Base-by-base conservation (phyloP, 129 eudicot genomes). In the Tagetes erecta region DNA sequence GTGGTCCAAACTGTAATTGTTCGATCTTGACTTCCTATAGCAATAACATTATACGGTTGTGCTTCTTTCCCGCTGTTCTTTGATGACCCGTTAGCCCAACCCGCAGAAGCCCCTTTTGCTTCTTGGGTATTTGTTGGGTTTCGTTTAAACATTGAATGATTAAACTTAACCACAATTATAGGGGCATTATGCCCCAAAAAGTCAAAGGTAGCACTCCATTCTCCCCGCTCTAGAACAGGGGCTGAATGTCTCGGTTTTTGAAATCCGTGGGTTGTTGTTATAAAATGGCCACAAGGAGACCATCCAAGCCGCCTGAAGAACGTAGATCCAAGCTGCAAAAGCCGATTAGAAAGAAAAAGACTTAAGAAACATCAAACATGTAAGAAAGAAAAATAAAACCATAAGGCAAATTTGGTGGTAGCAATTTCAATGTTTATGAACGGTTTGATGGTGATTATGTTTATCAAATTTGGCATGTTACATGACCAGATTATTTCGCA, bases 231-330 rank as follows among this genome's bases (percentile, higher is more conserved):
- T 14, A 95, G 83, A 76, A 95, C 99, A 64, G 99, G 99, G 66
- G 99, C 99, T 55, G 99, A 88, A 80, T 95, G 99, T 77, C 99
- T 91, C 4, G 99, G 99, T 55, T 95, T 95, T 74, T 95, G 99
- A 68, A 88, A 95, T 44, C 99, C 99, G 62, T 95, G 97, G 42
- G 99, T 95, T 0, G 99, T 95, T 37, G 99, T 88, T 71, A 95
- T 85, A 73, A 91, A 95, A 84, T 95, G 97, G 46, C 99, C 99
- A 76, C 99, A 95, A 35, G 99, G 99, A 8, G 99, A 95, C 99
- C 99, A 95, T 53, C 97, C 99, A n/a, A 95, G 97, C 81, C 99
- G 88, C 81, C 99, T 88, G 78, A 95, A 95, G 83, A 95, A 95
- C 45, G 97, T 95, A 55, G 99, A 95, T 42, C 99, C 99, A 77